Evolutionary conservation across 148 eudicot species (phyloP), one percentile per base, ranked within the genome.

Genomic region (Vaccinium macrocarpon): DNA sequence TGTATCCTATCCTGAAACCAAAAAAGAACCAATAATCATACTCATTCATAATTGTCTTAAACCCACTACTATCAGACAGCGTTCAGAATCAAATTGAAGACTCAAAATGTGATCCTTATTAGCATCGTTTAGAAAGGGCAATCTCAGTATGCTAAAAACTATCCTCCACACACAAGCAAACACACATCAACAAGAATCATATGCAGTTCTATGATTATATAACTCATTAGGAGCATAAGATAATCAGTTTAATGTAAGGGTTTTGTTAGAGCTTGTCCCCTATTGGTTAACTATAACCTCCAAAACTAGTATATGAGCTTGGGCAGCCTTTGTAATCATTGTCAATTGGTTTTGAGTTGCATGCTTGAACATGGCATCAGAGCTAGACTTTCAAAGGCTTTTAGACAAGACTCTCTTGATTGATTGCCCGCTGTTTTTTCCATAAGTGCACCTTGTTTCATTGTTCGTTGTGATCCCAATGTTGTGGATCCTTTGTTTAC

Each of bases 1-100:
- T 95, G 88, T 91, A 91, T 62, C 99, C 98, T 83, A 97, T 97
- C 95, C 99, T 97, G 93, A 85, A 87, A 91, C 59, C 78, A 86
- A 66, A 73, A 59, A 83, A 76, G 21, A 50, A 62, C 7, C 35
- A 35, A 77, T 38, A 38, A 35, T 4, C 74, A 38, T 27, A 75
- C 49, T 38, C 19, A 55, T 83, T 25, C 64, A 82, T 71, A 18
- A 32, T 21, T 25, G 14, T 64, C 38, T 62, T 66, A n/a, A 52
- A 25, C 83, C 14, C 12, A 51, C 27, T 71, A 2, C 57, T 71
- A 52, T 21, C 0, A 42, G 59, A 59, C 48, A 27, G 32, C 18
- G 12, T 35, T 25, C 59, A 68, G 16, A 50, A 82, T 49, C 42
- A 68, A 50, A 21, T n/a, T 50, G 35, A 18, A 82, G 32, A 15